Evolutionary conservation across 1,284 basidiomycete species (phyloP), one percentile per base, ranked within the genome.

Genomic region (Cryptococcus sp.): DNA sequence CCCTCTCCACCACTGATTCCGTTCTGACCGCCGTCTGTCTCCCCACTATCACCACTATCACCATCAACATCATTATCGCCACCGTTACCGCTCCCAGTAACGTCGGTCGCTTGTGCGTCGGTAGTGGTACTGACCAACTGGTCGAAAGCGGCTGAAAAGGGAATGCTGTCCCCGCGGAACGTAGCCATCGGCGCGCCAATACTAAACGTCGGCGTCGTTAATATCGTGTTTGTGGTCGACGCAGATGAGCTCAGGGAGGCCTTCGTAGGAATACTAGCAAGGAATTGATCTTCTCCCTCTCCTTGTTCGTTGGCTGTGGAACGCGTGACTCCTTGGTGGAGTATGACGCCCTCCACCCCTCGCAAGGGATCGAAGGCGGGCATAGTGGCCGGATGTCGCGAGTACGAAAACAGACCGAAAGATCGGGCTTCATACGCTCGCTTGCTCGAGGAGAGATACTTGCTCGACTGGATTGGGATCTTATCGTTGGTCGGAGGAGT

Each of bases 361-460:
- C 45, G 10, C 3, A 61, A 47, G 6, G 59, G 53, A 46, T 58
- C 51, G 50, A 54, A 64, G 11, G 41, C 10, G 16, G 59, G 59
- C 16, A 64, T 23, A 41, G 35, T 27, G 17, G 30, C 42, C 17
- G 56, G 59, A 47, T 64, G 55, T 30, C 62, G 40, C 10, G 57
- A 48, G 46, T 52, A 61, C 19, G 62, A 64, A 43, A 58, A 64
- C 15, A 53, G 45, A 11, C 56, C 54, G 49, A 58, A 64, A 23
- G 46, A 40, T 20, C 45, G 38, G 11, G 53, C 50, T 16, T 42
- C 38, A 8, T n/a, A 7, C 6, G 23, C 20, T 11, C 59, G 19
- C 27, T 25, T 58, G 1, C 53, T 53, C 15, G 56, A 58, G 3
- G 62, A 64, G n/a, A 64, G 25, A 23, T 60, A 60, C 30, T 13